Base-by-base conservation (phyloP, 257 asterid genomes). In the Solanum medicagineum region DNA sequence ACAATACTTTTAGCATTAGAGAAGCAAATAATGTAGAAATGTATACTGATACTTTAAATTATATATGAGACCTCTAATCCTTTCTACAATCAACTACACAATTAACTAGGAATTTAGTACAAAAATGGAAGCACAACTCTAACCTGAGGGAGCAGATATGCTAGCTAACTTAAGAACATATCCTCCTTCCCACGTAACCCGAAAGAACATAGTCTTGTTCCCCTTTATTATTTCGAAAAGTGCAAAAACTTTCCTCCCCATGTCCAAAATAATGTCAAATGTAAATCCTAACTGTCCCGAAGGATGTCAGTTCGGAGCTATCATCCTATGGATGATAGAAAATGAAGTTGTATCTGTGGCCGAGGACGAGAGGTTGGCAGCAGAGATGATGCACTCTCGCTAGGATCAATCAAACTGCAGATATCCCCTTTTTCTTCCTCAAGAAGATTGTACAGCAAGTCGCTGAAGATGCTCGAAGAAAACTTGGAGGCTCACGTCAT, bases 401-500 rank as follows among this genome's bases (percentile, higher is more conserved):
- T 59, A 54, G 29, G 22, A 19, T 17, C 26, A 70, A 70, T 70
- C 10, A 26, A 70, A 40, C 10, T 36, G 16, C 79, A 40, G 80
- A 45, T 19, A 20, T 20, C 32, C 29, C 45, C 0, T 20, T 44
- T 11, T 53, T 77, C 65, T 14, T 40, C 57, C 70, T 93, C 88
- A 96, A 86, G 98, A 93, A 83, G 96, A 95, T 89, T 96, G 98
- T 60, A 95, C 98, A 26, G 98, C 99, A 86, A 96, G 90, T 89
- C 97, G 91, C 90, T 95, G 98, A 86, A 96, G 98, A 90, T 96
- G 99, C 88, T 96, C 98, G 6, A 92, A 88, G 88, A 95, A 96
- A 45, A 95, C 97, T 87, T 94, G 96, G 66, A 96, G 95, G 86
- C 97, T 93, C 85, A 94, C 98, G 56, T 96, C 99, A 88, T 96